phyloP scores from a whole-genome alignment of 225 moss, liverwort and hornwort species.

The Ulota crispa region DNA sequence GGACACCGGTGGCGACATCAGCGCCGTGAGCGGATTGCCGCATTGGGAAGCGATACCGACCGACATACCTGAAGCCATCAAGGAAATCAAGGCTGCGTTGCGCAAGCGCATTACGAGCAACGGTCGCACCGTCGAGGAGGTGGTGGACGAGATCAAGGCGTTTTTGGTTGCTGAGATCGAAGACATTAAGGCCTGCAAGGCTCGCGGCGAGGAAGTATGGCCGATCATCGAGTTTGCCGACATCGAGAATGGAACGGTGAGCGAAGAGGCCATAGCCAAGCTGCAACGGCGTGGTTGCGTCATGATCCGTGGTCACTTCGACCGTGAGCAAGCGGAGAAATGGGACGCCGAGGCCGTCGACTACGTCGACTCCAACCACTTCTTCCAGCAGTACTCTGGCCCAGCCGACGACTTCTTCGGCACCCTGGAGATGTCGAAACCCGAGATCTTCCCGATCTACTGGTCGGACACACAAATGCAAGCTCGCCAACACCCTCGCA shows the following conservation, averaged over 20 bases:
- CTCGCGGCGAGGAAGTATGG: constrained; percentile 45
- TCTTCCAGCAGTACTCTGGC: constrained; percentile 32
- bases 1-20: constrained; percentile 14
- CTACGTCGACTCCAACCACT: constrained; percentile 40
- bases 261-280: not conserved
- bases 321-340: constrained; percentile 27
- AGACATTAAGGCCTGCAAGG: constrained; percentile 38
- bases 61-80: constrained; percentile 30
- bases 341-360: constrained; percentile 41
- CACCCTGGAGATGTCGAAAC: constrained; percentile 34
- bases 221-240: constrained; percentile 35
- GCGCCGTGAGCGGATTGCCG: constrained; percentile 33
- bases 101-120: constrained; percentile 23
- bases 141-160: constrained; percentile 25
- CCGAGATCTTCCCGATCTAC: constrained; percentile 45
- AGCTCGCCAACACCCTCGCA: constrained; percentile 39
- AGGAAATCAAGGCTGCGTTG: constrained; percentile 35
- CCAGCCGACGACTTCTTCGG: constrained; percentile 48
- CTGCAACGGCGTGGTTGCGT: constrained; percentile 40
- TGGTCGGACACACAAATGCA: constrained; percentile 47
- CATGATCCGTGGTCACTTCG: constrained; percentile 44
- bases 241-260: constrained; percentile 23
- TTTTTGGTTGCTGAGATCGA: constrained; percentile 29
- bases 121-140: constrained; percentile 34
- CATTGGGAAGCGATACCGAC: constrained; percentile 45